Base-by-base conservation (phyloP, 208 protist genomes). In the Acanthamoeba castellanii region DNA sequence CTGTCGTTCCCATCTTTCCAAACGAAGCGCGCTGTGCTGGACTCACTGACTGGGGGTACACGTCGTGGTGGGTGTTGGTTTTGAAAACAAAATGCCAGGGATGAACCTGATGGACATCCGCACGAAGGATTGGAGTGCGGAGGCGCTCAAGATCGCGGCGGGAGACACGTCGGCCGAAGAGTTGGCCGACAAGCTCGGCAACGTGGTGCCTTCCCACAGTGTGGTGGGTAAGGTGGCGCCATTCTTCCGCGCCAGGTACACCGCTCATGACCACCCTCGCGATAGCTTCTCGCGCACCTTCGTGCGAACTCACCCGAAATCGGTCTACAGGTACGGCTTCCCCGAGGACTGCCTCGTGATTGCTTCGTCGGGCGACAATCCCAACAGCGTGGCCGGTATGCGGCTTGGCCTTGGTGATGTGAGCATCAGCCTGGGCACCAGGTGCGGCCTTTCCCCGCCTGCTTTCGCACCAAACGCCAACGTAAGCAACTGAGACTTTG, bases 51-150 rank as follows among this genome's bases (percentile, higher is more conserved):
- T n/a, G n/a, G n/a, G n/a, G n/a, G n/a, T n/a, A n/a, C n/a, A n/a
- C n/a, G n/a, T n/a, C n/a, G 30, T 3, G 13, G 34, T 81, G 88
- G 1, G 18, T 2, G 11, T 55, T 90, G 34, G 42, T 13, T 90
- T 90, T n/a, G n/a, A n/a, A n/a, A n/a, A n/a, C n/a, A 42, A 90
- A 25, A 13, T 4, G 27, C 57, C 61, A 55, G 97, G 97, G 20
- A 97, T 97, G 96, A 97, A 97, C 88, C 68, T 97, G 20, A 57
- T 97, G 37, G 96, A 97, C 81, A 96, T 97, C n/a, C 78, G 70
- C 32, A 94, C 52, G 30, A 82, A 89, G 37, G 27, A 94, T 13
- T 97, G 96, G 96, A 47, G 34, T 37, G 14, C 37, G 7, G 61
- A 61, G 9, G 61, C 81, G 42, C 32, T 97, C 42, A 32, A 37